These are phyloP conservation scores for Pseudopyrenochaeta lycopersici DNA, from an alignment of 2,329 filamentous ascomycete genomes.

Conservation along the genomic window DNA sequence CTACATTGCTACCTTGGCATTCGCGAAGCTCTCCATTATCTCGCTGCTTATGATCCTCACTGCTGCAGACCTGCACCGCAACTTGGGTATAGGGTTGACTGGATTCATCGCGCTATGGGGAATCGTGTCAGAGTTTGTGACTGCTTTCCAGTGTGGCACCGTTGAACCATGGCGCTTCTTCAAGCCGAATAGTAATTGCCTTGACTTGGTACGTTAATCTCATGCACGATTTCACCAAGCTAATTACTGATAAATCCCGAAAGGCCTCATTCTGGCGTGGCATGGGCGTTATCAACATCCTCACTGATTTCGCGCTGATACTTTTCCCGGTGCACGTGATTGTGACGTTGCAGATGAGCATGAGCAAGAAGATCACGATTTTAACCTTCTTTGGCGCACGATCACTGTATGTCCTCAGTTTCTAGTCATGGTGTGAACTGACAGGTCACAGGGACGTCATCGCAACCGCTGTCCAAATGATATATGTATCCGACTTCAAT, in stretches of 20 bases:
- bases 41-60: constrained; percentile 47
- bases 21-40: constrained; percentile 48
- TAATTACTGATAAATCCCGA: constrained; percentile 4
- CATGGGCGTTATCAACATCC: constrained; percentile 42
- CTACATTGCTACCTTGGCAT: constrained; percentile 44
- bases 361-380: constrained; percentile 45
- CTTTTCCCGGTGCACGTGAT: constrained; percentile 46
- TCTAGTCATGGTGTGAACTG: not conserved
- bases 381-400: constrained; percentile 44
- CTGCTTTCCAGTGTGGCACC: constrained; percentile 45
- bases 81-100: constrained; percentile 34
- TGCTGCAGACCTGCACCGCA: constrained; percentile 39
- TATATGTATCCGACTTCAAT: constrained; percentile 37
- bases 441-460: constrained; percentile 39
- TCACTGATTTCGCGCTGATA: constrained; percentile 45
- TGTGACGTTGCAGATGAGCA: constrained; percentile 45
- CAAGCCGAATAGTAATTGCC: constrained; percentile 20
- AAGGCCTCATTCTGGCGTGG: constrained; percentile 43
- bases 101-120: constrained; percentile 44
- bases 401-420: constrained; percentile 29
- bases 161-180: constrained; percentile 38
- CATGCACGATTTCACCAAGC: not conserved
- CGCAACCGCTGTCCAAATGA: constrained; percentile 42
- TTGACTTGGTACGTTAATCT: constrained; percentile 32
- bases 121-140: constrained; percentile 33